phyloP scores from a whole-genome alignment of 2,329 filamentous ascomycete species.

The Colletotrichum horii region DNA sequence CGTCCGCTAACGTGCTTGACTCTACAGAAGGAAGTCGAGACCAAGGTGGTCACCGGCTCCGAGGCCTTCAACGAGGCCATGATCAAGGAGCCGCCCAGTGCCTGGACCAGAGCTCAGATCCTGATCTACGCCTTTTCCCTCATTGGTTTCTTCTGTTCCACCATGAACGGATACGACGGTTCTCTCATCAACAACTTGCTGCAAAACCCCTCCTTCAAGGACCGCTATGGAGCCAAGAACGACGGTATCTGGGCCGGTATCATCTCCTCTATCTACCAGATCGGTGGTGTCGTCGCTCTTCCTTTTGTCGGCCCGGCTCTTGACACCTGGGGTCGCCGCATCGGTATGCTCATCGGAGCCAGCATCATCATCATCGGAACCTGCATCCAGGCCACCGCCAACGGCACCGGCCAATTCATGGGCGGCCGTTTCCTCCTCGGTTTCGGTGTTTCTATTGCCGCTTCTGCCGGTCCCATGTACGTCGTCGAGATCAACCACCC shows the following conservation, averaged over 20 bases:
- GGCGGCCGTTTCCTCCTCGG: constrained; percentile 67
- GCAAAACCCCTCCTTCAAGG: constrained; percentile 44
- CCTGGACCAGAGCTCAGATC: constrained; percentile 43
- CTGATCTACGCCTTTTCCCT: constrained; percentile 50
- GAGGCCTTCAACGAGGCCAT: constrained; percentile 61
- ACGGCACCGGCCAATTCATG: constrained; percentile 47
- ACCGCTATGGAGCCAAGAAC: constrained; percentile 43
- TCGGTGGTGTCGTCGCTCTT: constrained; percentile 52
- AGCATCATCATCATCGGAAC: constrained; percentile 48
- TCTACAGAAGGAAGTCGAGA: constrained; percentile 27
- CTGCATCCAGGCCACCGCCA: constrained; percentile 48
- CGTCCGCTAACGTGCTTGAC: not conserved
- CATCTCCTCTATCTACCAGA: constrained; percentile 57
- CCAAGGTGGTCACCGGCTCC: constrained; percentile 54
- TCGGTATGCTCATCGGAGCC: constrained; percentile 50
- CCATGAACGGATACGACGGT: constrained; percentile 59
- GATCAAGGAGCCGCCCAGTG: constrained; percentile 53
- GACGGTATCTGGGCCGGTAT: constrained; percentile 53
- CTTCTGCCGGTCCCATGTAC: constrained; percentile 51
- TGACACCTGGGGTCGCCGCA: constrained; percentile 51
- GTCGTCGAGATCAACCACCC: constrained; percentile 53
- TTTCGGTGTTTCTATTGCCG: constrained; percentile 56
- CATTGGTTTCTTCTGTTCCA: constrained; percentile 54
- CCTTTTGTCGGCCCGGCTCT: constrained; percentile 51
- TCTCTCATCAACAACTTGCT: constrained; percentile 54